Percentiles rank a stretch among this genome's conserved stretches.
These are phyloP conservation scores for Collybiopsis confluens DNA, from an alignment of 768 basidiomycete species.

Conservation along the genomic window DNA sequence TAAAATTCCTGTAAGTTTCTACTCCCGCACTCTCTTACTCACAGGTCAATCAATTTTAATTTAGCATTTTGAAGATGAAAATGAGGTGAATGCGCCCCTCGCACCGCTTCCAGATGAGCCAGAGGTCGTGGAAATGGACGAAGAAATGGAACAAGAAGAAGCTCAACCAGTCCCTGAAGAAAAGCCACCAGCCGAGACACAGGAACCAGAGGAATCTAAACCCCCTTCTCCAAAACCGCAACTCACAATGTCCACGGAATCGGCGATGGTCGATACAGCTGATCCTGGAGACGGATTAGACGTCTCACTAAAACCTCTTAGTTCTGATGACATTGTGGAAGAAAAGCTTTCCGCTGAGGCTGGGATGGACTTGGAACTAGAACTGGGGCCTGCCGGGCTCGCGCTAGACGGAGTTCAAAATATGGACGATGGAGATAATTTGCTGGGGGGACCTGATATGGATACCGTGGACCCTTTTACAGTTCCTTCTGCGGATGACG, in stretches of 20 bases:
- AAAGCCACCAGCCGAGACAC: constrained; percentile 31
- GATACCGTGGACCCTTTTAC: constrained; percentile 62
- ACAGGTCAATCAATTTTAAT: not conserved
- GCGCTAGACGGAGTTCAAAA: constrained; percentile 47
- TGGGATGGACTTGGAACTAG: constrained; percentile 56
- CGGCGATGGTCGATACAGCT: constrained; percentile 30
- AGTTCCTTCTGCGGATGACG: not conserved
- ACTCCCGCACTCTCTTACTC: too few species aligned
- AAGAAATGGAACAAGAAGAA: constrained; percentile 74
- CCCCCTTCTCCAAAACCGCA: constrained; percentile 68
- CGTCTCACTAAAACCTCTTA: constrained; percentile 53
- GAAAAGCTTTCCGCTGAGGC: constrained; percentile 26
- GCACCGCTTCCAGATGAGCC: constrained; percentile 77
- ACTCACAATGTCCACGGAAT: constrained; percentile 45
- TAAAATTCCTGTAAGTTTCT: constrained; percentile 64
- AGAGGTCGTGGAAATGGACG: constrained; percentile 72
- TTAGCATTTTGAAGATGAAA: constrained; percentile 87
- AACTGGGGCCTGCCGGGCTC: constrained; percentile 62
- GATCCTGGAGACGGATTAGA: constrained; percentile 42
- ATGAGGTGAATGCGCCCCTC: constrained; percentile 72
- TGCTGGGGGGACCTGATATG: constrained; percentile 61
- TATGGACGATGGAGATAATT: constrained; percentile 43
- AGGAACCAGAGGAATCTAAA: constrained; percentile 46
- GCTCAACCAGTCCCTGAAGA: constrained; percentile 36
- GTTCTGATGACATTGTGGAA: constrained; percentile 37